phyloP scores from a whole-genome alignment of 306 rosid species.

The Prunus campanulata region DNA sequence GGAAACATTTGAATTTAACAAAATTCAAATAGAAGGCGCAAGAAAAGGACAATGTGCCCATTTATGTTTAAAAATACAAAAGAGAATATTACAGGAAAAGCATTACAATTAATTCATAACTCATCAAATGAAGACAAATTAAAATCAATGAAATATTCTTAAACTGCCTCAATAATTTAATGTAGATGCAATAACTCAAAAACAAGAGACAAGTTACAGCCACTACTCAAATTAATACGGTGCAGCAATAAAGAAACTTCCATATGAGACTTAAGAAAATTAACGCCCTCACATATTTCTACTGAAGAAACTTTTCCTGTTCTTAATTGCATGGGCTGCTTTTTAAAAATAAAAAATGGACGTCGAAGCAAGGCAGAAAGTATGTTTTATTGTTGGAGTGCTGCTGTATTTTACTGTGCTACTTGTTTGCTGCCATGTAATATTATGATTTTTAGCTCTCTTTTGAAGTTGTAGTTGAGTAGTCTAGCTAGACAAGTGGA shows the following conservation, averaged over 20 bases:
- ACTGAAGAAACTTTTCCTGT: neutral
- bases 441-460: no score
- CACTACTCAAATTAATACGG: neutral
- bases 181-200: neutral
- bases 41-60: neutral
- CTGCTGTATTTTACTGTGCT: no score
- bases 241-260: neutral
- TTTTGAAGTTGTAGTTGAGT: no score
- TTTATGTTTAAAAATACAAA: neutral
- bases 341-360: neutral
- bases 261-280: neutral
- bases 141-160: neutral
- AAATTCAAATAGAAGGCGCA: neutral
- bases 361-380: neutral
- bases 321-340: neutral
- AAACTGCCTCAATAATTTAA: neutral
- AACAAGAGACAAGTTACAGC: neutral
- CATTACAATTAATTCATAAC: neutral
- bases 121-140: neutral
- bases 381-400: no score
- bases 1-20: neutral
- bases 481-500: no score
- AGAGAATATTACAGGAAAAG: neutral
- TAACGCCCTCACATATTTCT: neutral
- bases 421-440: no score